phyloP scores from a whole-genome alignment of 208 protist genomes.

The Leishmania martiniquensis region DNA sequence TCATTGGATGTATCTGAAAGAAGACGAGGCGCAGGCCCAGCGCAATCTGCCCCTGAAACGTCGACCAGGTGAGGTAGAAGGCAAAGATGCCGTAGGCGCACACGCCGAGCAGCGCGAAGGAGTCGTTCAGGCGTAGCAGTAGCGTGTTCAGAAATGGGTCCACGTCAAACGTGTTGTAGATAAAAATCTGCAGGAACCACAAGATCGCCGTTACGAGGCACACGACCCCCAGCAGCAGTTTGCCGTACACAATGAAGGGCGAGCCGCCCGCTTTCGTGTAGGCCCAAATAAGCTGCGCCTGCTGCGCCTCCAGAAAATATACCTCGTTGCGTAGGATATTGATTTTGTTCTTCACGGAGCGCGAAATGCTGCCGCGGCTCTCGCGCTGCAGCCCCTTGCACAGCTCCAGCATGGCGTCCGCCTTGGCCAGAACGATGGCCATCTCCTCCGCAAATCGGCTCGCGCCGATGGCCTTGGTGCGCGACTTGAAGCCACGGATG shows the following conservation, averaged over 20 bases:
- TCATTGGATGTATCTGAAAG: slow-evolving; percentile 91
- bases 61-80: slow-evolving; percentile 94
- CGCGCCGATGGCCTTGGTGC: slow-evolving; percentile 59
- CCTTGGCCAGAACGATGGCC: slow-evolving; percentile 80
- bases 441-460: slow-evolving; percentile 72
- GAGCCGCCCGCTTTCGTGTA: slow-evolving; percentile 80
- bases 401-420: slow-evolving; percentile 73
- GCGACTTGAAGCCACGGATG: slow-evolving; percentile 45
- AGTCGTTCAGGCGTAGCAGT: slow-evolving; percentile 78
- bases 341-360: slow-evolving; percentile 64
- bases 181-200: slow-evolving; percentile 92
- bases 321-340: slow-evolving; percentile 83
- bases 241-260: slow-evolving; percentile 61
- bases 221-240: slow-evolving; percentile 60
- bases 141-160: slow-evolving; percentile 62
- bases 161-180: slow-evolving; percentile 85
- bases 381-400: slow-evolving; percentile 51
- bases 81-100: slow-evolving; percentile 89
- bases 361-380: slow-evolving; percentile 36
- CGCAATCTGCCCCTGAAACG: slow-evolving; percentile 92
- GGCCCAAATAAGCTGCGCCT: slow-evolving; percentile 75
- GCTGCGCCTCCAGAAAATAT: slow-evolving; percentile 85
- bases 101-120: slow-evolving; percentile 90
- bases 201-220: slow-evolving; percentile 62
- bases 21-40: slow-evolving; percentile 87